These are phyloP conservation scores for Allantophomopsis cytisporea DNA, from an alignment of 2,329 filamentous ascomycete genomes.

Conservation along the genomic window DNA sequence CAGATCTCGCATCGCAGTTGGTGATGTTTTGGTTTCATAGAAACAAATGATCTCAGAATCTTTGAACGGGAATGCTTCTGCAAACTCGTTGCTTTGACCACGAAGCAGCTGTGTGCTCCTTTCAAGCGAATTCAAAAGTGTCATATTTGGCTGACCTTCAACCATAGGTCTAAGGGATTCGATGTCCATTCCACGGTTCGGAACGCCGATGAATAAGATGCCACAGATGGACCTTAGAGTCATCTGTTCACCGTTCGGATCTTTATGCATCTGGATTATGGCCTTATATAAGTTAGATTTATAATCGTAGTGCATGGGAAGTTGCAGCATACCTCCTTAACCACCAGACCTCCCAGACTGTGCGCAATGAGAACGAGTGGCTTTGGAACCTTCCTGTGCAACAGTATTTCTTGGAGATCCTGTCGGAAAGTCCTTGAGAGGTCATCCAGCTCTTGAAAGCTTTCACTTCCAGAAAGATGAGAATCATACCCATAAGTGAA, in stretches of 20 bases:
- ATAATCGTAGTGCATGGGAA: no score
- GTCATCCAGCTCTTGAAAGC: conserved; percentile 7
- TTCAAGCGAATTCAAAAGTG: conserved; percentile 1
- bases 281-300: conserved; percentile 3
- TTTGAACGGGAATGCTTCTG: conserved; percentile 1
- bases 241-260: background rate
- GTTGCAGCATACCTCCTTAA: conserved; percentile 3
- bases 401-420: conserved; percentile 1
- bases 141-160: conserved; percentile 3
- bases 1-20: conserved; percentile 1
- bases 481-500: conserved; percentile 15
- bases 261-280: conserved; percentile 3
- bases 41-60: conserved; percentile 4
- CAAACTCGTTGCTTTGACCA: conserved; percentile 1
- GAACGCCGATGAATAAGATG: conserved; percentile 6
- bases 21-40: conserved; percentile 5
- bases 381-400: no score
- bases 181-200: conserved; percentile 6
- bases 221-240: conserved; percentile 1
- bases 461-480: conserved; percentile 7
- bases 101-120: conserved; percentile 3
- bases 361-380: conserved; percentile 9
- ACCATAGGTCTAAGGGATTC: conserved; percentile 5
- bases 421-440: conserved; percentile 4
- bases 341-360: conserved; percentile 10